Evolutionary conservation across 2,329 filamentous ascomycete genomes (phyloP), one percentile per base, ranked within the genome.

Genomic region (Chalara sp.): DNA sequence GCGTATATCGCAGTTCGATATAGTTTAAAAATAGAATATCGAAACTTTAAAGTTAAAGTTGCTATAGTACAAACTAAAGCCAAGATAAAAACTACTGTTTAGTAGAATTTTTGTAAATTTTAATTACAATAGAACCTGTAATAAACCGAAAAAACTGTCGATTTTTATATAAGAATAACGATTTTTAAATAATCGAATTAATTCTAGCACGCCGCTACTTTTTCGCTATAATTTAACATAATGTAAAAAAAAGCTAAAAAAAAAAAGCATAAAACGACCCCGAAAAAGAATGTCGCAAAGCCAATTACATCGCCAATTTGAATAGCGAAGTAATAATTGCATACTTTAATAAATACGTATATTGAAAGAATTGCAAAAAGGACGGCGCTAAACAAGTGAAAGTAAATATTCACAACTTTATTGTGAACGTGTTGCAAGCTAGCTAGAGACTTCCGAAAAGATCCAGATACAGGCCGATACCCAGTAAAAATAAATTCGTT

Each of bases 321-420:
- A 1, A 68, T 65, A 32, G 61, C 52, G 1, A 65, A 64, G 46
- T 69, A 69, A 33, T 55, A 31, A 44, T 65, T 59, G 32, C 65
- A 61, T 40, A 60, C 53, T 5, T 55, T 56, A 8, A 63, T 57
- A 6, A 61, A 58, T 6, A 58, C 53, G 48, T 68, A 65, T 32
- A 62, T 60, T 7, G 67, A 44, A 28, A 69, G 50, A 37, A 42
- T 32, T n/a, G 43, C 12, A 35, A 68, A 68, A 28, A 65, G 37
- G 2, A 73, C 30, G 8, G 67, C 69, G 0, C 75, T 74, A 4
- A 77, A 52, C 3, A 78, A 63, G 56, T 74, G 70, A n/a, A 69
- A 68, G 54, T 67, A 71, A 39, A 74, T 72, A 21, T 55, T 59
- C 30, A 57, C 46, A 48, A 39, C 29, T 35, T 48, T 35, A 44